Base-by-base conservation (phyloP, 2,329 filamentous ascomycete species). In the Grosmannia huntii region DNA sequence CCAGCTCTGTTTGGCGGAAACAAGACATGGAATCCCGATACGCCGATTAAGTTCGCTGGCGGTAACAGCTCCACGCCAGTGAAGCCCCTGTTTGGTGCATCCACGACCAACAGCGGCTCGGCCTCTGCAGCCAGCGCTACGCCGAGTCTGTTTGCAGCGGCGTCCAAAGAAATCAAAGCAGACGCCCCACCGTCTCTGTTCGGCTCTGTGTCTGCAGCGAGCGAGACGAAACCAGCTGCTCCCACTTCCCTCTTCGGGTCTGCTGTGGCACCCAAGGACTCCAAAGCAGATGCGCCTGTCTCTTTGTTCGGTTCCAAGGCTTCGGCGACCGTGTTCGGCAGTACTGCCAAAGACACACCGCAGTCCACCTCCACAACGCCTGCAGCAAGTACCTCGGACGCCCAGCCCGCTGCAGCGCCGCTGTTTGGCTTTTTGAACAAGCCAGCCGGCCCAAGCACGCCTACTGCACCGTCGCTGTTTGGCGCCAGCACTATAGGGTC, bases 41-140 rank as follows among this genome's bases (percentile, higher is more conserved):
- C 69, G 1, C 79, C 80, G 2, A 79, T 84, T 66, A 82, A 81
- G 65, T 82, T 82, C 64, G 73, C 73, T 14, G 56, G 6, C 11
- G 57, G 59, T 67, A 12, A 52, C 28, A 52, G 51, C 11, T 41
- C 59, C n/a, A 48, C 58, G 1, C 49, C 57, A 10, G 52, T 56
- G 16, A 63, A 61, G 49, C 19, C 63, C 7, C 52, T 64, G 3
- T 65, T 64, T 49, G 63, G 62, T 31, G 36, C 57, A 5, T 3
- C 57, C 3, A 51, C 53, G 0, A 28, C 57, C 27, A 49, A 28
- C 4, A 25, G 46, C 14, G 14, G 28, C 48, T 23, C 41, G 10
- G 21, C 11, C 10, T n/a, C 55, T 19, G 36, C 53, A 19, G 53
- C 33, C 21, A 55, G 33, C 14, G 7, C 53, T 14, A 9, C 21